Base-by-base conservation (phyloP, 257 asterid species). In the Catharanthus roseus region DNA sequence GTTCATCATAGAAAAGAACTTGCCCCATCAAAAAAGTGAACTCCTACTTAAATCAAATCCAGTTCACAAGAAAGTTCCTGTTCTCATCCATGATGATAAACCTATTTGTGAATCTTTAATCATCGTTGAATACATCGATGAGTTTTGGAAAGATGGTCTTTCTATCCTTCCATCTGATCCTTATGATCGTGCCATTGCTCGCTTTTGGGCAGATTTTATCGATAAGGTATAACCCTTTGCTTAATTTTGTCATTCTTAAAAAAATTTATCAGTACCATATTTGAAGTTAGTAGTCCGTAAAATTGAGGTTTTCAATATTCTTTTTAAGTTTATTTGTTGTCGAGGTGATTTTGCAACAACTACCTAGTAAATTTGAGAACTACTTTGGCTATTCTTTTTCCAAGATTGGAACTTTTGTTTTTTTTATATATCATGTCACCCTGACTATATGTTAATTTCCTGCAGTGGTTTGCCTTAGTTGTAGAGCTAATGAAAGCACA, bases 191-290 rank as follows among this genome's bases (percentile, higher is more conserved):
- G 80, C 90, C 51, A 55, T 47, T 2, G 82, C 90, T 9, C 86
- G 85, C 6, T 88, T 88, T 18, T 86, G 92, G 95, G 89, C 82
- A 36, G 74, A 83, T 49, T 86, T 77, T 47, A 39, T 86, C 8
- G 8, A 38, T 38, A 38, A 38, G 8, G 8, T 38, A 38, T 38
- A 38, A 3, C 8, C 8, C 8, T 38, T n/a, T n/a, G n/a, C n/a
- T n/a, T n/a, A n/a, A n/a, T n/a, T n/a, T n/a, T n/a, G n/a, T n/a
- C n/a, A 16, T 8, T 16, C 24, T 21, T 3, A 19, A 47, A 19
- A n/a, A n/a, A n/a, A n/a, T n/a, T n/a, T n/a, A n/a, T n/a, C n/a
- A n/a, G n/a, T n/a, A n/a, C n/a, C n/a, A n/a, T n/a, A n/a, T n/a
- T n/a, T n/a, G n/a, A n/a, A n/a, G n/a, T n/a, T n/a, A n/a, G n/a